A percentile compares a stretch with the other conserved stretches of the same genome.
Conservation (phyloP, 176 grass and related monocot species). For the Oryza longistaminata region DNA sequence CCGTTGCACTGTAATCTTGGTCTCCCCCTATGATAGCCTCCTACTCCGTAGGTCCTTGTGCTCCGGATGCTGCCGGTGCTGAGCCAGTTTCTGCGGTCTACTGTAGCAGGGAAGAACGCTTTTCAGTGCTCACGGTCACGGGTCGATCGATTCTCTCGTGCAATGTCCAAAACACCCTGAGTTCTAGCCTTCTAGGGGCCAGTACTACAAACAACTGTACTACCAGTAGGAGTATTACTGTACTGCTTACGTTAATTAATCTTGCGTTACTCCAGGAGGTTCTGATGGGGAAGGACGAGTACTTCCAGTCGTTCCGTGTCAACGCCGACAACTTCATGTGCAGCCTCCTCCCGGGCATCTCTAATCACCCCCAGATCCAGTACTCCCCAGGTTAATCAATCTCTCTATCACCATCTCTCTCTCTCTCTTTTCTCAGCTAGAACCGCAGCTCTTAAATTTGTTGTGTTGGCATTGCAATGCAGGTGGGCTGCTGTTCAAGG, state of each 20-base stretch:
- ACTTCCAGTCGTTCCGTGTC: conserved; percentile 51
- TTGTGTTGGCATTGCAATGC: neutral
- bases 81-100: no score
- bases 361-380: conserved; percentile 54
- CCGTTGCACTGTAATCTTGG: neutral
- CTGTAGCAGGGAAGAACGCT: conserved; percentile 1
- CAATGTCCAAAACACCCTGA: neutral
- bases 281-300: conserved; percentile 70
- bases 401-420: neutral
- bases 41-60: conserved; percentile 42
- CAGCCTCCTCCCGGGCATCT: conserved; percentile 55
- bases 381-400: conserved; percentile 37
- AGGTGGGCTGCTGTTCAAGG: conserved; percentile 70
- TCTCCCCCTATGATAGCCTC: neutral
- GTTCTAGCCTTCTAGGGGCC: neutral
- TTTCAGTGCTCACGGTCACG: conserved; percentile 44
- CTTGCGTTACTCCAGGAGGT: conserved; percentile 57
- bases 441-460: neutral
- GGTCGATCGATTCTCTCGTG: neutral
- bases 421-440: neutral
- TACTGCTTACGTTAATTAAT: neutral
- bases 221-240: neutral
- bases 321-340: conserved; percentile 57
- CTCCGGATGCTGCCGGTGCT: conserved; percentile 30
- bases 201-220: neutral